These are phyloP conservation scores for Yamagishiella unicocca DNA, from an alignment of 139 green algal genomes.

Conservation along the genomic window DNA sequence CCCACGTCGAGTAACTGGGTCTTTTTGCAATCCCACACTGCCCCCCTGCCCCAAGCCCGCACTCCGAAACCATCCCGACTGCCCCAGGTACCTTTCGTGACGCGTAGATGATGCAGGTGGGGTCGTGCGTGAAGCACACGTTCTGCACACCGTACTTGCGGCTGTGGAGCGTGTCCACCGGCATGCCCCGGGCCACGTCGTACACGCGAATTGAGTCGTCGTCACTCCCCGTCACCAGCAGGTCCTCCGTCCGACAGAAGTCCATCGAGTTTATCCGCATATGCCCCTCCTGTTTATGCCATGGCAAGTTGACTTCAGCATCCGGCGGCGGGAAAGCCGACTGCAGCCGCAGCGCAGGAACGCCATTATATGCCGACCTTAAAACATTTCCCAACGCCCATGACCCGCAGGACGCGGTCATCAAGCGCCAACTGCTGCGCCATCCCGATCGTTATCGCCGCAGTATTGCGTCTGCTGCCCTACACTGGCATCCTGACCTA, in stretches of 20 bases:
- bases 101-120: constrained; percentile 79
- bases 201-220: constrained; percentile 91
- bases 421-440: constrained; percentile 42
- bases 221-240: constrained; percentile 86
- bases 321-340: too few relatives aligned
- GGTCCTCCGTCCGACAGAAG: constrained; percentile 89
- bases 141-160: constrained; percentile 88
- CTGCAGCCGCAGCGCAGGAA: neutral
- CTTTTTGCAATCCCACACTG: too few relatives aligned
- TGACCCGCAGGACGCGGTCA: constrained; percentile 48
- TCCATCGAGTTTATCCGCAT: constrained; percentile 89
- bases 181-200: constrained; percentile 71
- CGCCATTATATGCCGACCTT: neutral
- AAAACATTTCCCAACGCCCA: constrained; percentile 51
- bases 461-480: too few relatives aligned
- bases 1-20: too few relatives aligned
- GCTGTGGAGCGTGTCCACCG: constrained; percentile 72
- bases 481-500: too few relatives aligned
- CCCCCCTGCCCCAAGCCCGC: neutral
- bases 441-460: too few relatives aligned
- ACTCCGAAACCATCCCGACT: too few relatives aligned
- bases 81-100: constrained; percentile 79
- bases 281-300: constrained; percentile 54
- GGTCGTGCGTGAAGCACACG: constrained; percentile 87
- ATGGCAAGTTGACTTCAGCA: too few relatives aligned